Evolutionary conservation across 1,284 basidiomycete genomes (phyloP), one percentile per base, ranked within the genome.

Genomic region (Sanguinoderma infundibulare): DNA sequence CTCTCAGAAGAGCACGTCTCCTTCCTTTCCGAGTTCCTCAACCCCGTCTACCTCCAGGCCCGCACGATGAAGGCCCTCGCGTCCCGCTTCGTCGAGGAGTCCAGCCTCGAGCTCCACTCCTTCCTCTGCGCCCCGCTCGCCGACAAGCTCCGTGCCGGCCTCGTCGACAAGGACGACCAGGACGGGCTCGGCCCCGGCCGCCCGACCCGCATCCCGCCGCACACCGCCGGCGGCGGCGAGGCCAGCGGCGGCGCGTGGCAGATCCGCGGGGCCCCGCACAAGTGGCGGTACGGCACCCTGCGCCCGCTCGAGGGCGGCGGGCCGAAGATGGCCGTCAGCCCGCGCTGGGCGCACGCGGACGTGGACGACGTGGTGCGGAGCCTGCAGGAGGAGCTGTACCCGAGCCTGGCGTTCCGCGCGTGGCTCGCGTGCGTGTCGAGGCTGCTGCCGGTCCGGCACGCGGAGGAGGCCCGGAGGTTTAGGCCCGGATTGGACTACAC

Each of bases 401-500:
- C 91, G 0, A 93, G 91, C 32, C 72, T 82, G n/a, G 90, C 95
- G 17, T 98, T 98, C 83, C 86, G 95, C 52, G 87, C 93, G 32
- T 97, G 96, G 91, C 79, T 98, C 39, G 84, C 88, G n/a, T 83
- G 88, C 61, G 87, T 98, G 49, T 90, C 92, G 47, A 83, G 84
- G 42, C 75, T 98, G 65, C 81, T 96, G 54, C 92, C 95, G 15
- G 77, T 92, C 66, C 83, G 87, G 14, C 87, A 92, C 74, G 79
- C 87, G 8, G 83, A 87, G 14, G 89, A 95, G 76, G 94, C 94
- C 55, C 83, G 97, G 65, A 80, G 97, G 49, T 98, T 98, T 78
- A 81, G 96, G 59, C 94, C 95, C 0, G 97, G 96, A 0, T 79
- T 98, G 67, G 96, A 98, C 77, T 98, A 98, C 75, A 98, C 96